Evolutionary conservation across 345 rosid genomes (phyloP), one percentile per base, ranked within the genome.

Genomic region (Cardamine occulta): DNA sequence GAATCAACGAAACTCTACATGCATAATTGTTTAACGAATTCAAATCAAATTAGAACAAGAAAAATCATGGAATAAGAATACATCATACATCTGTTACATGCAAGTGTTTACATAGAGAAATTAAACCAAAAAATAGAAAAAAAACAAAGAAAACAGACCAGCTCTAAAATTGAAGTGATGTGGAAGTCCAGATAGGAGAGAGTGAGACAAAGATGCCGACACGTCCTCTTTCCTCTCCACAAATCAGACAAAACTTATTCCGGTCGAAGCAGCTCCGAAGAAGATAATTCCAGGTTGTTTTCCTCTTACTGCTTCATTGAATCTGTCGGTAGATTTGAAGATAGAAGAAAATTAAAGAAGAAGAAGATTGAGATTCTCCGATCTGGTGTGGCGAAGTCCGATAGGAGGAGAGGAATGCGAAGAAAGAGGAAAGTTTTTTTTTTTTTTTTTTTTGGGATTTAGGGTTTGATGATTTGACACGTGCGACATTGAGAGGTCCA

Each of bases 401-500:
- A 82, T 76, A 72, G 84, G 82, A 77, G 80, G 76, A 70, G 80
- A 55, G 12, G 80, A 56, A 48, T 47, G 23, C 63, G 78, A 75
- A 61, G 79, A 78, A 63, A 44, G 78, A 70, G 68, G 42, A 73
- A 68, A 54, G 58, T 32, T 77, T 74, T 63, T 61, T 51, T 60
- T 18, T 3, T 31, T 34, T 34, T 34, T 2, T 31, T 11, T 45
- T 39, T 44, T 7, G 17, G 74, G 77, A 75, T 82, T 84, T 86
- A 86, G 93, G 98, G 94, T 84, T 90, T 75, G 47, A 6, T 61
- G 79, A 68, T 80, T 66, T 75, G 85, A 89, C 91, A 89, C 96
- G 91, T 87, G 85, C 85, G 81, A 82, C 59, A 40, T 59, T 2
- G 80, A 79, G 84, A 74, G 54, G 14, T 84, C 90, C 94, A 93